Evolutionary conservation across 805 yeast genomes (phyloP).

Genomic region (Saccharomycopsis fermentans): DNA sequence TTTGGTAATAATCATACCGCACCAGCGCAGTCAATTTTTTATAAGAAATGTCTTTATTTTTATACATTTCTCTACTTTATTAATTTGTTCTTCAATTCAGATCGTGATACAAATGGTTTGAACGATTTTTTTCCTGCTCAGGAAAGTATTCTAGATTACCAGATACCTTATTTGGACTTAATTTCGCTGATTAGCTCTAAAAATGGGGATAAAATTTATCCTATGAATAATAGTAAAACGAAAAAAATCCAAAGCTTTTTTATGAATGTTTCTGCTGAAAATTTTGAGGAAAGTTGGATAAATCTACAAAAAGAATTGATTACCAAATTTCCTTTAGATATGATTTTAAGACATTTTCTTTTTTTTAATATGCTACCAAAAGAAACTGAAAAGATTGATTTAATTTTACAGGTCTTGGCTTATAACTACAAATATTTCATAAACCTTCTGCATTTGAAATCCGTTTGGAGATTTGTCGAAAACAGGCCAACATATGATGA

Average conservation of each 20-base stretch:
- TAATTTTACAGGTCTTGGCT: constrained; percentile 51
- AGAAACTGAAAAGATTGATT: constrained; percentile 70
- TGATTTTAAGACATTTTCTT: constrained; percentile 51
- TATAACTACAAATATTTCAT: constrained; percentile 34
- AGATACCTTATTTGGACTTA: neutral
- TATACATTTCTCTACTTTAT: constrained; percentile 14
- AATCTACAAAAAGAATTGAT: neutral
- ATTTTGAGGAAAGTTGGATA: neutral
- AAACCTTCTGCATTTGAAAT: constrained; percentile 8
- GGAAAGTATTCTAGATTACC: neutral
- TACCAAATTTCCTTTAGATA: constrained; percentile 40
- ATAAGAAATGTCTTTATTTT: constrained; percentile 12
- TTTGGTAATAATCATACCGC: neutral
- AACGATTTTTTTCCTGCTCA: neutral
- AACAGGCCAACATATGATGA: constrained; percentile 15
- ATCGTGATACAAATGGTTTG: neutral
- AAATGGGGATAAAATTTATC: neutral
- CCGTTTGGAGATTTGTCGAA: neutral
- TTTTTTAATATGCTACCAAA: constrained; percentile 51
- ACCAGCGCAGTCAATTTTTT: constrained; percentile 2
- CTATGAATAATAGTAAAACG: neutral
- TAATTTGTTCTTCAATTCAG: constrained; percentile 5
- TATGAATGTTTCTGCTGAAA: neutral
- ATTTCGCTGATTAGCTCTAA: neutral
- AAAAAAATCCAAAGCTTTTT: neutral